phyloP scores from a whole-genome alignment of 495 filamentous ascomycete species.

The Parmelia sp. region DNA sequence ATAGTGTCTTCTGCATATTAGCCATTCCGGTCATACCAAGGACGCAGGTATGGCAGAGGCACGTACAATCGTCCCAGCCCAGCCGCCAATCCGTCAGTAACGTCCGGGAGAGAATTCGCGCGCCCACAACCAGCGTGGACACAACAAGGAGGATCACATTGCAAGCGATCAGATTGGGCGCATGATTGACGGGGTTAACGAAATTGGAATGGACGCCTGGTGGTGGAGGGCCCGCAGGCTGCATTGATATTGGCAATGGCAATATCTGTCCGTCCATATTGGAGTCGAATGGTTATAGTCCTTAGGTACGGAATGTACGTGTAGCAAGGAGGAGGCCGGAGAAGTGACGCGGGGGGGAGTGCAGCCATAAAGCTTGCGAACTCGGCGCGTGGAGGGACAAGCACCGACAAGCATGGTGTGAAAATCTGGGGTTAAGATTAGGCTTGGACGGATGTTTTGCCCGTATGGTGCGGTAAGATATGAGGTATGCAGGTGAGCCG shows the following conservation, averaged over 20 bases:
- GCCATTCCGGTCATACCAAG: neutral
- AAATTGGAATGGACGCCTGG: conserved; percentile 13
- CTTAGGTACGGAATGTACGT: too few relatives aligned
- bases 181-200: conserved; percentile 8
- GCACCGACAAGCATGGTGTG: neutral
- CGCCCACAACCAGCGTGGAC: conserved; percentile 9
- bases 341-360: neutral
- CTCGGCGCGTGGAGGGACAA: neutral
- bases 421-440: conserved; percentile 6
- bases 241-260: neutral
- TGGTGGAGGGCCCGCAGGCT: conserved; percentile 12
- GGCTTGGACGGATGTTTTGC: neutral
- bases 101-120: conserved; percentile 18
- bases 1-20: conserved; percentile 9
- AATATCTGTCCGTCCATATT: conserved; percentile 12
- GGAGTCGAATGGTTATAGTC: too few relatives aligned
- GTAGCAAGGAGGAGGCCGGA: neutral
- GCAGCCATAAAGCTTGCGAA: neutral
- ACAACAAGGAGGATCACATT: conserved; percentile 18
- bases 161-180: conserved; percentile 15
- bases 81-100: conserved; percentile 19
- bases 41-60: neutral
- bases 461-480: neutral
- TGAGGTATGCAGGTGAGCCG: neutral
- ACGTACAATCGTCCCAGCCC: conserved; percentile 21